These are phyloP conservation scores for Rhizopus arrhizus DNA, from an alignment of 371 early-diverging fungal species.

Conservation along the genomic window DNA sequence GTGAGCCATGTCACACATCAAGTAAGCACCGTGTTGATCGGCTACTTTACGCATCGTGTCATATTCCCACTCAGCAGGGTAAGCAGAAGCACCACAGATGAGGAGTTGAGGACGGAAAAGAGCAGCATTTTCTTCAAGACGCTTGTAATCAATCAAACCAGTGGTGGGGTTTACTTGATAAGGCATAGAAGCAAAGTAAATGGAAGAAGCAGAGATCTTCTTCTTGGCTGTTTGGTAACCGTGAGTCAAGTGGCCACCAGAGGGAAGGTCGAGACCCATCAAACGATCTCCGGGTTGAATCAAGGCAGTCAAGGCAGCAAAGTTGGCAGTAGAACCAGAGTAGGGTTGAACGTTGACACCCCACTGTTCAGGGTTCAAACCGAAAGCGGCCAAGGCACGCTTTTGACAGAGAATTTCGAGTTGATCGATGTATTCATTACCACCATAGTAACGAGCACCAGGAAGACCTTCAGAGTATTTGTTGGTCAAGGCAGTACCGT, in stretches of 20 bases:
- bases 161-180: constrained; percentile 90
- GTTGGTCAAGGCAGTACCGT: constrained; percentile 98
- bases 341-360: constrained; percentile 99
- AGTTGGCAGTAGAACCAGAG: constrained; percentile 98
- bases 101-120: constrained; percentile 97
- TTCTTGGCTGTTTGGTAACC: constrained; percentile 99
- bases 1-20: constrained; percentile 99
- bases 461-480: constrained; percentile 99
- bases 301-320: constrained; percentile 96
- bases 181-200: constrained; percentile 98
- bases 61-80: constrained; percentile 94
- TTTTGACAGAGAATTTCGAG: constrained; percentile 95
- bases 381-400: constrained; percentile 95
- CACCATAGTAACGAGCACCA: constrained; percentile 92
- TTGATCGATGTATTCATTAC: constrained; percentile 97
- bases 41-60: constrained; percentile 92
- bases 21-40: constrained; percentile 87
- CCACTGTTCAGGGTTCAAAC: constrained; percentile 93
- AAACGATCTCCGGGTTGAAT: constrained; percentile 96
- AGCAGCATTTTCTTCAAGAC: constrained; percentile 86
- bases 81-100: constrained; percentile 91
- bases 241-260: constrained; percentile 99
- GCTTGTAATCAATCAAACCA: constrained; percentile 95
- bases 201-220: constrained; percentile 97
- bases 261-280: constrained; percentile 94